Conservation (phyloP, 495 filamentous ascomycete species). For the Rostrohypoxylon terebratum region DNA sequence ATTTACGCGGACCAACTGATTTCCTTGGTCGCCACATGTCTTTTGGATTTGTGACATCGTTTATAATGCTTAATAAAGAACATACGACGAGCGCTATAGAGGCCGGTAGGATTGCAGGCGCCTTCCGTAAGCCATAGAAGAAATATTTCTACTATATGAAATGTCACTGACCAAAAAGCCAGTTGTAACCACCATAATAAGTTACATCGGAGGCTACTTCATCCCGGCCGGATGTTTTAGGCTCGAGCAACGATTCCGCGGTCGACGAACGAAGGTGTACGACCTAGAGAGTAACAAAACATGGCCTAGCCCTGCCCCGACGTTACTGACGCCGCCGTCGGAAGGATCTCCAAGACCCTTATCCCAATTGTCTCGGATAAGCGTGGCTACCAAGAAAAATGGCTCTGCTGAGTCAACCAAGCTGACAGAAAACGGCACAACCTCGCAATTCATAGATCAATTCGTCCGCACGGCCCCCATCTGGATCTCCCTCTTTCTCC, state of each 20-base stretch:
- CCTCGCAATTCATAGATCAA: conserved; percentile 28
- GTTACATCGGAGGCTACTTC: conserved; percentile 37
- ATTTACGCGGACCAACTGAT: conserved; percentile 54
- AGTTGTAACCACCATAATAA: conserved; percentile 39
- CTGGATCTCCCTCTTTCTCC: conserved; percentile 40
- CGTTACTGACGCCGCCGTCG: conserved; percentile 38
- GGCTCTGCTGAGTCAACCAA: conserved; percentile 17
- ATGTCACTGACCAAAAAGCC: conserved; percentile 19
- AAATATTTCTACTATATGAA: neutral
- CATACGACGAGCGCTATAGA: conserved; percentile 47
- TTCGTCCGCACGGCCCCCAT: conserved; percentile 46
- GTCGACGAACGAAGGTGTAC: conserved; percentile 11
- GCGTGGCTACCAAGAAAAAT: conserved; percentile 23
- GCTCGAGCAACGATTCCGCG: conserved; percentile 40
- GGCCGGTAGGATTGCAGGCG: conserved; percentile 52
- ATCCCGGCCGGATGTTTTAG: conserved; percentile 35
- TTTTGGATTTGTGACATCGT: conserved; percentile 60
- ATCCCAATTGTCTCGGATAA: conserved; percentile 37
- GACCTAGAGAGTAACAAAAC: conserved; percentile 43
- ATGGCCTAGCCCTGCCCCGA: conserved; percentile 47
- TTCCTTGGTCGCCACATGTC: conserved; percentile 63
- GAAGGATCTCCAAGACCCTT: conserved; percentile 17
- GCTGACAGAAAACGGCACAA: neutral
- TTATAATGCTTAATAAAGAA: conserved; percentile 59
- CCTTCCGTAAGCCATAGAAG: conserved; percentile 50